These are phyloP conservation scores for Tylopilus sp. DNA, from an alignment of 768 basidiomycete genomes.

Conservation along the genomic window DNA sequence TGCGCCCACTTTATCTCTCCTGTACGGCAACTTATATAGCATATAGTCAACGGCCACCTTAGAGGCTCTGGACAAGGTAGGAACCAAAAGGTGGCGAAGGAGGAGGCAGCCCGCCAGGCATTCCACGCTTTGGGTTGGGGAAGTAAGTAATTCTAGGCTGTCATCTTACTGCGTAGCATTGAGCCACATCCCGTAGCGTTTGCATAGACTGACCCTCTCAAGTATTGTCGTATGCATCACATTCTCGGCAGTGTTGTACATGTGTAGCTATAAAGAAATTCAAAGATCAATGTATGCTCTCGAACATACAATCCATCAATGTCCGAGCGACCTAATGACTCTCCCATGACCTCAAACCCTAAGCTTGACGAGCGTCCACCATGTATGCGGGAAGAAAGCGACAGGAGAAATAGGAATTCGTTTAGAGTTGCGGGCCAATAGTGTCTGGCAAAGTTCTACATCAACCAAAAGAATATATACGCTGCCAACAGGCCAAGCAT, in stretches of 20 bases:
- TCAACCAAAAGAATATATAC: conserved; percentile 57
- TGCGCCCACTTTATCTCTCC: conserved; percentile 18
- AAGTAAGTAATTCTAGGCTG: conserved; percentile 16
- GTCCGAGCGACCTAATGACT: neutral
- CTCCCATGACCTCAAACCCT: neutral
- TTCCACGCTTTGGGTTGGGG: conserved; percentile 54
- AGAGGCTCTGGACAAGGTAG: conserved; percentile 50
- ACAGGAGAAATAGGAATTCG: neutral
- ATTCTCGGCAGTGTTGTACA: neutral
- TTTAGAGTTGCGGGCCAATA: neutral
- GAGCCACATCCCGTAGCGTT: conserved; percentile 12
- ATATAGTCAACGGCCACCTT: conserved; percentile 49
- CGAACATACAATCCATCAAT: neutral
- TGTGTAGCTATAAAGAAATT: neutral
- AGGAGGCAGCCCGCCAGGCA: conserved; percentile 62
- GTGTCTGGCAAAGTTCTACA: conserved; percentile 17
- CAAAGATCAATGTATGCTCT: neutral
- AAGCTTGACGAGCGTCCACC: neutral
- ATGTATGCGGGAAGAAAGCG: neutral
- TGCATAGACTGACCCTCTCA: neutral
- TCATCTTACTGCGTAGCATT: neutral
- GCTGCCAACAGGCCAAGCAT: conserved; percentile 57
- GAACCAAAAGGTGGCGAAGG: conserved; percentile 65
- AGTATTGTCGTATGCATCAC: neutral
- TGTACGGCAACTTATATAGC: conserved; percentile 1